phyloP scores from a whole-genome alignment of 2,329 filamentous ascomycete genomes.

The Emmonsiellopsis sp. region DNA sequence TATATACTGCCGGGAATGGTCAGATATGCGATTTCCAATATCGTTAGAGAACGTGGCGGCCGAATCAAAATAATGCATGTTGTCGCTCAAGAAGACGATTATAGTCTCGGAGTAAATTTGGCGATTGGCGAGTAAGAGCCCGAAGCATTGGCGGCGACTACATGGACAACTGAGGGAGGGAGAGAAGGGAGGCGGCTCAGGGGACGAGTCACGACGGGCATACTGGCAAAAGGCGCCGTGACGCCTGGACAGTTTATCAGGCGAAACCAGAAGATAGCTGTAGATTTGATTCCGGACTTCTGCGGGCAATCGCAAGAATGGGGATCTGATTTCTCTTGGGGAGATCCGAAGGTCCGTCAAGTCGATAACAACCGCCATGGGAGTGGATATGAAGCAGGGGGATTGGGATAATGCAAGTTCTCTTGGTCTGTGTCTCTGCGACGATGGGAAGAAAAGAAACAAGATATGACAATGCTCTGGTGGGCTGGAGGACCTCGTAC shows the following conservation, averaged over 20 bases:
- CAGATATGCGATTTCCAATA: not conserved
- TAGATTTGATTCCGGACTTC: not conserved
- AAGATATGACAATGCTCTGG: no score
- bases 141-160: not conserved
- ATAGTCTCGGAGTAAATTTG: not conserved
- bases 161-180: not conserved
- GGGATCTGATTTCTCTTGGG: not conserved
- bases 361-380: not conserved
- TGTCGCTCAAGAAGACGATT: not conserved
- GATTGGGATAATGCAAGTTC: no score
- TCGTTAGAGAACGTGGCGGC: not conserved
- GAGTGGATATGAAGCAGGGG: not conserved
- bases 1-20: not conserved
- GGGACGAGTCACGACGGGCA: not conserved
- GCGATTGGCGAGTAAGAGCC: not conserved
- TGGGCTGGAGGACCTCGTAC: no score
- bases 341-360: not conserved
- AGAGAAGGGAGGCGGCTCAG: not conserved
- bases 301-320: not conserved
- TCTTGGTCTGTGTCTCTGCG: not conserved
- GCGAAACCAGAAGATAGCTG: not conserved
- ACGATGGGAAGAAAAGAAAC: not conserved
- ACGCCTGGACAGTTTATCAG: not conserved
- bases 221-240: not conserved
- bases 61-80: not conserved